phyloP scores from a whole-genome alignment of 2,329 filamentous ascomycete species.

The Sclerotinia glacialis region DNA sequence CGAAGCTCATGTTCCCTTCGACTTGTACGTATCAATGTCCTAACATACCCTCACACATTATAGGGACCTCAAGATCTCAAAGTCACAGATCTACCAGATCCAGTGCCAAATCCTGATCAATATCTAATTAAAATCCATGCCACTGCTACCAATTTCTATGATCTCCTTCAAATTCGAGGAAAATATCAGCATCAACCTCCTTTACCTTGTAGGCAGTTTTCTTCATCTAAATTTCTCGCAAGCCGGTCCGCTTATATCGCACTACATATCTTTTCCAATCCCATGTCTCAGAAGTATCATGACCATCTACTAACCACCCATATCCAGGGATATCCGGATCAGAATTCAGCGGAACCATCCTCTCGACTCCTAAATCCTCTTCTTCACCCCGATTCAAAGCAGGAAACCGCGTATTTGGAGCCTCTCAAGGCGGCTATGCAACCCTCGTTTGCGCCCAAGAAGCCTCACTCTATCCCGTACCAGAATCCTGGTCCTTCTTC shows the following conservation, averaged over 20 bases:
- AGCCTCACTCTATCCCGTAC: conserved; percentile 67
- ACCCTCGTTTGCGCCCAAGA: conserved; percentile 70
- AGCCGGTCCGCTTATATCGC: background rate
- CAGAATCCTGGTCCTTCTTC: conserved; percentile 75
- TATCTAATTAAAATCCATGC: conserved; percentile 88
- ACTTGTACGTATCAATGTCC: background rate
- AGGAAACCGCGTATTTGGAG: conserved; percentile 84
- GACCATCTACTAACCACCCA: background rate
- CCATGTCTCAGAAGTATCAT: background rate
- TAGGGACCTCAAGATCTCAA: conserved; percentile 77
- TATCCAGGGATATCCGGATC: conserved; percentile 63
- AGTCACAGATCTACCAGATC: conserved; percentile 72
- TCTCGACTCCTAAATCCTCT: conserved; percentile 58
- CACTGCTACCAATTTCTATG: conserved; percentile 92
- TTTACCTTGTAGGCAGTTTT: conserved; percentile 62
- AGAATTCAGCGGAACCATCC: conserved; percentile 80
- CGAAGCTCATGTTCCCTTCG: background rate
- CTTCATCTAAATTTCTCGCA: background rate
- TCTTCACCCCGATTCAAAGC: conserved; percentile 63
- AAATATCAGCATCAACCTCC: conserved; percentile 90
- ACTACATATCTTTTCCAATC: background rate
- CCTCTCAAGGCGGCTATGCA: conserved; percentile 80
- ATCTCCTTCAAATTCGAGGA: conserved; percentile 89
- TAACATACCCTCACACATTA: conserved; percentile 2
- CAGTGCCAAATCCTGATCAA: conserved; percentile 65